Conservation (phyloP, 305 asterid species). For the Lippia alba region DNA sequence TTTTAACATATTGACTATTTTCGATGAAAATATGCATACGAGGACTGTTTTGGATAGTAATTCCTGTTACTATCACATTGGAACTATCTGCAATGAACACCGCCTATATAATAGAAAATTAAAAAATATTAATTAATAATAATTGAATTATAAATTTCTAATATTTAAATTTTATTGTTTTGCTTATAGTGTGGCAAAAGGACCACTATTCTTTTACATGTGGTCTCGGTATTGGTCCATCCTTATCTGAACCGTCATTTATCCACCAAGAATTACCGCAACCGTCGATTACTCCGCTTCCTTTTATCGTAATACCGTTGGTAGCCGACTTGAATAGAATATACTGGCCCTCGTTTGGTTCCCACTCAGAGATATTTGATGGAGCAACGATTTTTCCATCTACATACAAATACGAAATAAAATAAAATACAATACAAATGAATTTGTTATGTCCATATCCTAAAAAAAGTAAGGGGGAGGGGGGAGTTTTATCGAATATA, state of each 20-base stretch:
- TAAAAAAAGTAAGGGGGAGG: too few species aligned
- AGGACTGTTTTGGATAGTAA: slow-evolving; percentile 30
- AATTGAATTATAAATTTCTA: too few species aligned
- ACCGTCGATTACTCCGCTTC: slow-evolving; percentile 37
- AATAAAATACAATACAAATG: too few species aligned
- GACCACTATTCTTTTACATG: background rate
- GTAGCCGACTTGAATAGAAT: slow-evolving; percentile 16
- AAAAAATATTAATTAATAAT: background rate
- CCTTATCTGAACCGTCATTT: background rate
- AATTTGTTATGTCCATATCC: too few species aligned
- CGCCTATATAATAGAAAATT: slow-evolving; percentile 12
- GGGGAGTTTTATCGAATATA: too few species aligned
- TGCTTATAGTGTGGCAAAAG: background rate
- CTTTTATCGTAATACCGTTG: slow-evolving; percentile 33
- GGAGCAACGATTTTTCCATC: slow-evolving; percentile 40
- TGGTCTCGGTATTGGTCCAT: background rate
- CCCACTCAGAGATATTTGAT: slow-evolving; percentile 3
- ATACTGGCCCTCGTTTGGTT: slow-evolving; percentile 1
- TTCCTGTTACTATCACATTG: slow-evolving; percentile 30
- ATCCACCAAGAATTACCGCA: slow-evolving; percentile 38
- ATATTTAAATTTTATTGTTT: too few species aligned
- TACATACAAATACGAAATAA: slow-evolving; percentile 2
- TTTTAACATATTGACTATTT: background rate
- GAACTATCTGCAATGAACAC: slow-evolving; percentile 6
- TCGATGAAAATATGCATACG: slow-evolving; percentile 30